These are phyloP conservation scores for Diaporthe helianthi DNA, from an alignment of 2,329 filamentous ascomycete species.

Conservation along the genomic window DNA sequence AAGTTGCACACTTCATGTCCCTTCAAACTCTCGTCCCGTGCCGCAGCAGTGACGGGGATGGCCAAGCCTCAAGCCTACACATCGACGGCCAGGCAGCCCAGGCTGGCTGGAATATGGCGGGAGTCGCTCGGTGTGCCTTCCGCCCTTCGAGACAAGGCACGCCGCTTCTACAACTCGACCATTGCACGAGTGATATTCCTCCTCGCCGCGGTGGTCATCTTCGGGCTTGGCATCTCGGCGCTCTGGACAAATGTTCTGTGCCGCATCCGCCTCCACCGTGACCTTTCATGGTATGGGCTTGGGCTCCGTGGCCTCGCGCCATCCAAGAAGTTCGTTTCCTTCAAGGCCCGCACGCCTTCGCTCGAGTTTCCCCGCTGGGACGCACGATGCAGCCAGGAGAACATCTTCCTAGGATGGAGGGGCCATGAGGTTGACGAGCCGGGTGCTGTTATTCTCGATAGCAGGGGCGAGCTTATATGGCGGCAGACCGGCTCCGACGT, in stretches of 20 bases:
- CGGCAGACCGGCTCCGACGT: conserved; percentile 36
- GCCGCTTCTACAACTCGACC: not conserved
- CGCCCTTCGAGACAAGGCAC: not conserved
- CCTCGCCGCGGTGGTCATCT: conserved; percentile 1
- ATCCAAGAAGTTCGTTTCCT: conserved; percentile 32
- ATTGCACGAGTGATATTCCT: not conserved
- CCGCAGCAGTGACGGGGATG: conserved; percentile 2
- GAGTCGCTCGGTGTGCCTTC: not conserved
- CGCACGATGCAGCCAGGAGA: conserved; percentile 33
- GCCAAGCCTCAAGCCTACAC: conserved; percentile 9
- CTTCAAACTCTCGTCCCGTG: not conserved
- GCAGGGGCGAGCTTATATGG: conserved; percentile 40
- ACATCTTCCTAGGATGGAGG: conserved; percentile 35
- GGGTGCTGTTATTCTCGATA: conserved; percentile 39
- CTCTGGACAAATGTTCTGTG: conserved; percentile 29
- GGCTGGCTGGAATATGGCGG: not conserved
- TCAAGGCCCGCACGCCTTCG: conserved; percentile 29
- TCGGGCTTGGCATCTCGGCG: conserved; percentile 19
- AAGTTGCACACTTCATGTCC: not conserved
- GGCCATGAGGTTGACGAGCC: conserved; percentile 35
- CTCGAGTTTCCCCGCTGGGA: conserved; percentile 37
- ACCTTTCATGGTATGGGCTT: conserved; percentile 33
- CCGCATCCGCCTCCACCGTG: conserved; percentile 30
- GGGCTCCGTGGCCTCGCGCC: conserved; percentile 32
- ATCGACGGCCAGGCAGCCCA: not conserved